Conservation (phyloP, 768 basidiomycete genomes). For the Rhodotorula paludigena region DNA sequence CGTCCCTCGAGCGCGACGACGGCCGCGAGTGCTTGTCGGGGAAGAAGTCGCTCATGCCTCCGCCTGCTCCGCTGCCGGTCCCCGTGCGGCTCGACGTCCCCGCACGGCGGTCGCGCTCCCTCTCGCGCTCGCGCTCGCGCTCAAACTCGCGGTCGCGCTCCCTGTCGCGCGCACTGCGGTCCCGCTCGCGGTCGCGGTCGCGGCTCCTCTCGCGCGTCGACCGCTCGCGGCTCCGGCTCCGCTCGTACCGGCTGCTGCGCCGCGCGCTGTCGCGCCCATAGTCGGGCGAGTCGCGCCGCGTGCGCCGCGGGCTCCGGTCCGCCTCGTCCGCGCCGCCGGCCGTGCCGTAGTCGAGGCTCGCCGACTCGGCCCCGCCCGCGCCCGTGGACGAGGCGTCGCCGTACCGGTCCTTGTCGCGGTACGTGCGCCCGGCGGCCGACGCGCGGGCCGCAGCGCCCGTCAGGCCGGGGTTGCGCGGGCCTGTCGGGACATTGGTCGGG, state of each 20-base stretch:
- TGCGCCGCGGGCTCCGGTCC: conserved; percentile 1
- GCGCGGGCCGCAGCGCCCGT: conserved; percentile 4
- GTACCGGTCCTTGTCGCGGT: conserved; percentile 33
- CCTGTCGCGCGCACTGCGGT: not conserved
- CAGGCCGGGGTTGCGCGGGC: not conserved
- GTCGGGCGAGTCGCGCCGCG: conserved; percentile 8
- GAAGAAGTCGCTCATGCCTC: conserved; percentile 23
- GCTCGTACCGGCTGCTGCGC: not conserved
- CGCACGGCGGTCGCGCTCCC: conserved; percentile 1
- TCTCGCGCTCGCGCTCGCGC: conserved; percentile 20
- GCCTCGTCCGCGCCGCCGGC: conserved; percentile 22
- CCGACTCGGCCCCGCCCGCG: not conserved
- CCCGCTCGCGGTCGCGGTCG: conserved; percentile 11
- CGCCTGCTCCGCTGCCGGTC: not conserved
- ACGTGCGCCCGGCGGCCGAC: conserved; percentile 13
- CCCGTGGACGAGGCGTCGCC: not conserved
- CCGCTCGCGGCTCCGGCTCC: not conserved
- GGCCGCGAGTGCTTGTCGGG: conserved; percentile 13
- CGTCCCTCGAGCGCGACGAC: not conserved
- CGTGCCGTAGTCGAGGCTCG: conserved; percentile 34
- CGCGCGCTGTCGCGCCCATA: conserved; percentile 3
- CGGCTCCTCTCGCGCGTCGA: conserved; percentile 4
- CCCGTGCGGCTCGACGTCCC: not conserved
- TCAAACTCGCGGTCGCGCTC: conserved; percentile 22
- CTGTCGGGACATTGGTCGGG: conserved; percentile 25